phyloP scores from a whole-genome alignment of 2,329 filamentous ascomycete species.

The Monilinia fructigena region DNA sequence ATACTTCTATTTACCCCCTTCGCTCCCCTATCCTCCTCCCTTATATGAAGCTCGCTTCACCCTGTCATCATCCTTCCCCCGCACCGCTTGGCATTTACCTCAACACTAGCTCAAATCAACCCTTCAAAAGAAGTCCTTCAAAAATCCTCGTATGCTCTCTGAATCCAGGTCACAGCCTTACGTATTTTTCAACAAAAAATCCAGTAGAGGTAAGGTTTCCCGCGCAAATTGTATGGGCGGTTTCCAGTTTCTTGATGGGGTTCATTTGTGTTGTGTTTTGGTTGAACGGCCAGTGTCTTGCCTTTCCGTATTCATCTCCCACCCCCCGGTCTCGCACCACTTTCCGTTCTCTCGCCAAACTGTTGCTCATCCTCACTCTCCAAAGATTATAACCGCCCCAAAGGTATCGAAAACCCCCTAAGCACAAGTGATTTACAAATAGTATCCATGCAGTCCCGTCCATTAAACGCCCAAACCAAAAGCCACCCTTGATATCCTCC shows the following conservation, averaged over 20 bases:
- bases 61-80: too few relatives aligned
- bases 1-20: background rate
- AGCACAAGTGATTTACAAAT: background rate
- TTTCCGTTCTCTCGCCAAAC: background rate
- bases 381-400: background rate
- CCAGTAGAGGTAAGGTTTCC: slow-evolving; percentile 10
- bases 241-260: background rate
- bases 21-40: too few relatives aligned
- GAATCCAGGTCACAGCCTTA: slow-evolving; percentile 18
- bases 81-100: too few relatives aligned
- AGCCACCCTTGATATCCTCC: slow-evolving; percentile 4
- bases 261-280: background rate
- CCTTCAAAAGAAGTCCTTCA: background rate
- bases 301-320: background rate
- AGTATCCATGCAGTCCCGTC: background rate
- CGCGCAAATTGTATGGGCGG: slow-evolving; percentile 3
- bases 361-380: background rate
- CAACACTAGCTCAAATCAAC: background rate
- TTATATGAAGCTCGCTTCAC: background rate
- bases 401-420: slow-evolving; percentile 4
- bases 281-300: background rate
- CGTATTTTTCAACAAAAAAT: background rate
- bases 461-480: slow-evolving; percentile 12
- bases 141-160: slow-evolving; percentile 10
- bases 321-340: background rate